Evolutionary conservation across 106 monocot genomes (phyloP).

Genomic region (Alisma plantagoaquatica): DNA sequence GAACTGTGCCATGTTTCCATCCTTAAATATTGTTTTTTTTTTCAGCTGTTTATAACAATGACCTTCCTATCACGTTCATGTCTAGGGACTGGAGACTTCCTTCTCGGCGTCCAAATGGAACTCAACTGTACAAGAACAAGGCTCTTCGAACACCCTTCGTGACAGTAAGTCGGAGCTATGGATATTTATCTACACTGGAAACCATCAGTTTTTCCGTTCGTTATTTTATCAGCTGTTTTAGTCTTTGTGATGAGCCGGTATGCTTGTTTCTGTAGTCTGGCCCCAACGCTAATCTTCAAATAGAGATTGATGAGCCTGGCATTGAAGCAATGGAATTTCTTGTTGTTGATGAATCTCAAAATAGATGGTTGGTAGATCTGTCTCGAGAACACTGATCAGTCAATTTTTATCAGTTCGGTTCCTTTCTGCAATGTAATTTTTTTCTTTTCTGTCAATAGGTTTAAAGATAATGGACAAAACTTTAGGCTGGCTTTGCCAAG

Average conservation of each 20-base stretch:
- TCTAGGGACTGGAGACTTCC: conserved; percentile 69
- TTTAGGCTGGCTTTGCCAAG: conserved; percentile 40
- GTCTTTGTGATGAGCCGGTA: no score
- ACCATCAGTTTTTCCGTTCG: background rate
- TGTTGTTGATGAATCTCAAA: conserved; percentile 55
- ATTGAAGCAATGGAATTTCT: conserved; percentile 84
- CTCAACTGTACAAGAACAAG: conserved; percentile 60
- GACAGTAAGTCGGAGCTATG: conserved; percentile 24
- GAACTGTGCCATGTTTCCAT: background rate
- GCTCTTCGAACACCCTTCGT: conserved; percentile 81
- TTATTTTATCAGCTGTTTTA: background rate
- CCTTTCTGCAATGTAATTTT: background rate
- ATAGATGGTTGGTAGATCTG: conserved; percentile 60
- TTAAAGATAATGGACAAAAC: conserved; percentile 84
- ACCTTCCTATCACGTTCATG: no score
- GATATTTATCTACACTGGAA: background rate
- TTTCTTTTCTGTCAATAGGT: conserved; percentile 33
- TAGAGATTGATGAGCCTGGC: conserved; percentile 87
- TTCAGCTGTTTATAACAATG: background rate
- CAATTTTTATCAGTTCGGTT: no score
- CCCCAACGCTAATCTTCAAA: conserved; percentile 34
- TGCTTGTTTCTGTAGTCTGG: conserved; percentile 41
- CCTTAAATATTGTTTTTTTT: background rate
- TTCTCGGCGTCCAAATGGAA: conserved; percentile 57
- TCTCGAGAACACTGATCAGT: no score